Conservation (phyloP, 805 yeast species). For the Barnettozyma populi region DNA sequence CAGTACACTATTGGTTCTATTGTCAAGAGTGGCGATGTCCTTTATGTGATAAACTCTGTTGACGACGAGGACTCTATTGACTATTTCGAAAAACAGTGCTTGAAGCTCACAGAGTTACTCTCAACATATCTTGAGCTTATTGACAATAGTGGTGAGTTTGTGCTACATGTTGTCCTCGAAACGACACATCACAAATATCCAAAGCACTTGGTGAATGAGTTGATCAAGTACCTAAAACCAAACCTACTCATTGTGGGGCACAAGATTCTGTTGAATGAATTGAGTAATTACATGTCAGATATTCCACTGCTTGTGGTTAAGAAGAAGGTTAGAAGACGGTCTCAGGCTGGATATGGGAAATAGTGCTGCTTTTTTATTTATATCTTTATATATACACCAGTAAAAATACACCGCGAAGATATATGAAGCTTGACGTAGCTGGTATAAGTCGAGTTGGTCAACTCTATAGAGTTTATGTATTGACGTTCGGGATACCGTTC, state of each 20-base stretch:
- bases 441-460: no score
- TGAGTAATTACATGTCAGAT: slow-evolving; percentile 19
- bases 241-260: slow-evolving; percentile 19
- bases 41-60: slow-evolving; percentile 56
- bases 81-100: slow-evolving; percentile 12
- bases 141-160: slow-evolving; percentile 14
- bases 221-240: slow-evolving; percentile 32
- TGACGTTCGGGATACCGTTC: no score
- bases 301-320: slow-evolving; percentile 23
- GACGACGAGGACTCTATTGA: slow-evolving; percentile 37
- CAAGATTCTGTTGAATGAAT: slow-evolving; percentile 10
- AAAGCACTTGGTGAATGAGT: slow-evolving; percentile 32
- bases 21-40: slow-evolving; percentile 73
- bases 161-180: slow-evolving; percentile 26
- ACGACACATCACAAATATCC: slow-evolving; percentile 35
- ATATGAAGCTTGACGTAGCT: not conserved
- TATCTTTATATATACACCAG: not conserved
- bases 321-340: slow-evolving; percentile 14
- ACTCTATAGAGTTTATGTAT: no score
- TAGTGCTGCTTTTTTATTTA: not conserved
- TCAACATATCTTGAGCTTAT: slow-evolving; percentile 12
- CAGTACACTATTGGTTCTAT: slow-evolving; percentile 89
- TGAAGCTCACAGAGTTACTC: slow-evolving; percentile 11
- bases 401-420: not conserved
- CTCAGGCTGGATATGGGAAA: not conserved